A percentile compares a stretch with the other conserved stretches of the same genome.
Conservation (phyloP, 192 early-diverging fungal species). For the Lunasporangiospora selenospora region DNA sequence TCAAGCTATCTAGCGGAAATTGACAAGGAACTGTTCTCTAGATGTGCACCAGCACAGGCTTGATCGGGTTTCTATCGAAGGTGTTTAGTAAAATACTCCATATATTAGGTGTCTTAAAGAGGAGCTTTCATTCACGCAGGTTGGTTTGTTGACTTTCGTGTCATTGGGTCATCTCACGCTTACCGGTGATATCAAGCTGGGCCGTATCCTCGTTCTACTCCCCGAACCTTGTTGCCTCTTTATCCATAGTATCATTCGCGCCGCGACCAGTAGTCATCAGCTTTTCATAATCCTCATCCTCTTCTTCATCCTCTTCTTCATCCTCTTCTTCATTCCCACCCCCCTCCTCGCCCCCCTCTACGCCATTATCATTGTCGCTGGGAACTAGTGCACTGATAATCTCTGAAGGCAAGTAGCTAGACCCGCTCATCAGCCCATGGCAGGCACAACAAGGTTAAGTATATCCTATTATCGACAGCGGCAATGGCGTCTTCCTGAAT, state of each 20-base stretch:
- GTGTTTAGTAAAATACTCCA: no score
- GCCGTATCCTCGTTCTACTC: constrained; percentile 23
- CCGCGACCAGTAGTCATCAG: constrained; percentile 43
- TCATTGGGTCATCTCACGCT: background rate
- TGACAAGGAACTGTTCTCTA: constrained; percentile 37
- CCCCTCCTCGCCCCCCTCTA: constrained; percentile 19
- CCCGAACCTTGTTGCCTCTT: constrained; percentile 24
- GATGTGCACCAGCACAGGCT: constrained; percentile 41
- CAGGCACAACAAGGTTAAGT: no score
- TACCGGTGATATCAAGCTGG: constrained; percentile 46
- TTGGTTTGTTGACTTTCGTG: no score
- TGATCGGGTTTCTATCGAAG: constrained; percentile 47
- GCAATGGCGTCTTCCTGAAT: no score
- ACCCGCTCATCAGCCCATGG: no score
- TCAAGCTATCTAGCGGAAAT: constrained; percentile 27
- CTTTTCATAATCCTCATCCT: constrained; percentile 44
- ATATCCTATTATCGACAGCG: no score
- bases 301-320: constrained; percentile 34
- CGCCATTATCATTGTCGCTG: no score
- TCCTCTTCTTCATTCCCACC: no score
- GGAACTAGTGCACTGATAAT: no score
- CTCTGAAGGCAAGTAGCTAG: no score
- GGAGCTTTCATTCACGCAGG: background rate
- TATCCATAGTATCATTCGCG: constrained; percentile 41
- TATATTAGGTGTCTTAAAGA: background rate